These are phyloP conservation scores for Bondarzewia mesenterica DNA, from an alignment of 1,284 basidiomycete species.

Conservation along the genomic window DNA sequence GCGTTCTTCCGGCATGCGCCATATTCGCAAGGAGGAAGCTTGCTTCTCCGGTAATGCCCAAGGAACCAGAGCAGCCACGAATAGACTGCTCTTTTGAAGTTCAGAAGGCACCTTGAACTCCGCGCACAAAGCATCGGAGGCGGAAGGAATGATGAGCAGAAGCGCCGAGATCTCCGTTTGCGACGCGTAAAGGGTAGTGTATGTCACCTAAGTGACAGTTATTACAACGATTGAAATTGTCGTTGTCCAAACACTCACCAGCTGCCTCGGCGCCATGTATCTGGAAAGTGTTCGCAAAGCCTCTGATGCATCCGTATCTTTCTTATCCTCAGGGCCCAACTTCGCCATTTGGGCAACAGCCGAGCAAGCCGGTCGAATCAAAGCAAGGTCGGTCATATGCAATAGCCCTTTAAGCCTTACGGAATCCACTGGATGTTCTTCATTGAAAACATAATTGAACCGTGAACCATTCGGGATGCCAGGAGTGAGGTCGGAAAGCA, in stretches of 20 bases:
- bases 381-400: conserved; percentile 32
- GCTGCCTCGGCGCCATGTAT: conserved; percentile 35
- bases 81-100: conserved; percentile 13
- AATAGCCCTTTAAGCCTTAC: conserved; percentile 41
- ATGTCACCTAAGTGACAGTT: conserved; percentile 35
- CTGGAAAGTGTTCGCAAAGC: conserved; percentile 32
- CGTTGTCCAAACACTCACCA: conserved; percentile 16
- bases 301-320: conserved; percentile 24
- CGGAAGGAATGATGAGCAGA: conserved; percentile 32
- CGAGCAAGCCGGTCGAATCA: conserved; percentile 40
- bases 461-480: conserved; percentile 33
- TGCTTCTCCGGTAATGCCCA: conserved; percentile 30
- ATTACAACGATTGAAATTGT: conserved; percentile 6
- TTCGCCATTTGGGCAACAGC: conserved; percentile 43
- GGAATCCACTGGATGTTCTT: conserved; percentile 25
- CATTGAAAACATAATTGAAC: conserved; percentile 33
- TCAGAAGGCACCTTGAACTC: conserved; percentile 21
- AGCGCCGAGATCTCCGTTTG: conserved; percentile 24
- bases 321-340: conserved; percentile 29
- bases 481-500: conserved; percentile 36
- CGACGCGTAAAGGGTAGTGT: conserved; percentile 29
- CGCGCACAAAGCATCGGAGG: conserved; percentile 17
- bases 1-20: conserved; percentile 1
- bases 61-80: conserved; percentile 40
- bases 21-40: conserved; percentile 14